phyloP scores from a whole-genome alignment of 2,329 filamentous ascomycete genomes.

The Zasmidium angulare region DNA sequence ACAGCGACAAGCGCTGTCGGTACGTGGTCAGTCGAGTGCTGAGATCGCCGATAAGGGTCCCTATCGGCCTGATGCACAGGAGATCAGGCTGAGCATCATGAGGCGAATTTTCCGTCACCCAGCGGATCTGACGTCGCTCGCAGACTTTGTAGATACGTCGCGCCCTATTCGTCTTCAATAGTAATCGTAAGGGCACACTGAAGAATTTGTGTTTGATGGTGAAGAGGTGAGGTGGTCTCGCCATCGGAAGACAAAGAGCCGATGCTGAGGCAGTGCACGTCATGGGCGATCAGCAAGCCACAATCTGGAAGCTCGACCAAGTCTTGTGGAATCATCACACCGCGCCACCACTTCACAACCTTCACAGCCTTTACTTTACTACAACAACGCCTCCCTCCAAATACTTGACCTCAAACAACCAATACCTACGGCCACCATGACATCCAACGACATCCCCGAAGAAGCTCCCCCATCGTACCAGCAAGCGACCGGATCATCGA shows the following conservation, averaged over 20 bases:
- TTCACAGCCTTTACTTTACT: not conserved
- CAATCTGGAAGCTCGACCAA: not conserved
- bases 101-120: no score
- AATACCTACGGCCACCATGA: not conserved
- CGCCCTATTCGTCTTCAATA: not conserved
- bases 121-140: no score
- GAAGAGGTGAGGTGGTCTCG: not conserved
- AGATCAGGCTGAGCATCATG: no score
- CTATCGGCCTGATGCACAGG: no score
- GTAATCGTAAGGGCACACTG: not conserved
- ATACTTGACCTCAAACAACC: not conserved
- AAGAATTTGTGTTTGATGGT: not conserved
- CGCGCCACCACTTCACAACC: not conserved
- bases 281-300: not conserved
- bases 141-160: no score
- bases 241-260: not conserved
- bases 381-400: not conserved
- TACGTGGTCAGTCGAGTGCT: no score
- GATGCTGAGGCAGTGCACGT: not conserved
- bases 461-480: slow-evolving; percentile 24
- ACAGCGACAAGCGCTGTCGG: no score
- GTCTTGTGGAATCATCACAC: not conserved
- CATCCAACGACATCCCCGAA: slow-evolving; percentile 9
- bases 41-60: no score
- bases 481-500: slow-evolving; percentile 22